Evolutionary conservation across 495 filamentous ascomycete genomes (phyloP).

Genomic region (Staphylotrichum longicolle): DNA sequence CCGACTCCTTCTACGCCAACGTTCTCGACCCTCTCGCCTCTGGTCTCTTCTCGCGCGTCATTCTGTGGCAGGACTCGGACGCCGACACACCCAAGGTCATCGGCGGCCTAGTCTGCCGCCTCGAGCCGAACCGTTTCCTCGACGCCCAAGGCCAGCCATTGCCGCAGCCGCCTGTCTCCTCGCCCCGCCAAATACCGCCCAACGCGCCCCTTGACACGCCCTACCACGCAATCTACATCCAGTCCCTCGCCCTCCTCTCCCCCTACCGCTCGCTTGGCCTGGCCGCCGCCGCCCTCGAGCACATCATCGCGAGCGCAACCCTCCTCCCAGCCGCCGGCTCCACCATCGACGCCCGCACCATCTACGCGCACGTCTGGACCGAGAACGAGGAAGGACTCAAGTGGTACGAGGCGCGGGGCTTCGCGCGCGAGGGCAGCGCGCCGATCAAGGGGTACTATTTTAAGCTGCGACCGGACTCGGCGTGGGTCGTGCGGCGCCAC

Average conservation of each 20-base stretch:
- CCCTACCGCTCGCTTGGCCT: conserved; percentile 79
- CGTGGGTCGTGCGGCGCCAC: conserved; percentile 64
- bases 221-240: conserved; percentile 70
- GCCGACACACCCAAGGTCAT: conserved; percentile 58
- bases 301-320: conserved; percentile 48
- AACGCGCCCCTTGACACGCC: conserved; percentile 14
- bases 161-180: conserved; percentile 8
- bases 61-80: conserved; percentile 50
- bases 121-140: conserved; percentile 52
- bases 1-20: conserved; percentile 78
- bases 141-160: conserved; percentile 21
- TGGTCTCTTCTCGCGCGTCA: conserved; percentile 72
- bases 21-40: conserved; percentile 65
- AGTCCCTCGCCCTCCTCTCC: conserved; percentile 77
- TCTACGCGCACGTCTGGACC: conserved; percentile 92
- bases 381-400: conserved; percentile 78
- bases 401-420: conserved; percentile 87
- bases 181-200: neutral
- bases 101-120: conserved; percentile 79
- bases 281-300: conserved; percentile 67
- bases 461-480: conserved; percentile 74
- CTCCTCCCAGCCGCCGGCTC: conserved; percentile 34
- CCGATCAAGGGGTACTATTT: conserved; percentile 78
- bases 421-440: conserved; percentile 50
- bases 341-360: conserved; percentile 51